A percentile compares a stretch with the other conserved stretches of the same genome.
These are phyloP conservation scores for Gentiana macrophylla DNA, from an alignment of 257 asterid genomes.

Conservation along the genomic window DNA sequence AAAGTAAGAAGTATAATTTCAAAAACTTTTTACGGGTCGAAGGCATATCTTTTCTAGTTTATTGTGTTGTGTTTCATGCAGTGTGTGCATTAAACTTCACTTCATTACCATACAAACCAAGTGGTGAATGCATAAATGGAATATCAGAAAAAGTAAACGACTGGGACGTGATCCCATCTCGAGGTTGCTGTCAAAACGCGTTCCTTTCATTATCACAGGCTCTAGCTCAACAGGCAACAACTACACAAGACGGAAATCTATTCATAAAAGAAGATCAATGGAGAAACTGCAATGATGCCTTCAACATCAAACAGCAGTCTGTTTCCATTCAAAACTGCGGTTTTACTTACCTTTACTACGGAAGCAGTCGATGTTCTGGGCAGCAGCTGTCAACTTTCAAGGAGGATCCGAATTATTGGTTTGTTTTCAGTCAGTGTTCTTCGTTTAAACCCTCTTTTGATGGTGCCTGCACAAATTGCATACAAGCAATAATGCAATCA, in stretches of 20 bases:
- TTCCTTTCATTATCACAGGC: slow-evolving; percentile 35
- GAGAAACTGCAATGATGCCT: slow-evolving; percentile 26
- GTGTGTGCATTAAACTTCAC: slow-evolving; percentile 51
- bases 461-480: slow-evolving; percentile 37
- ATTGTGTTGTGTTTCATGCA: slow-evolving; percentile 12
- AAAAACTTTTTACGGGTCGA: too few relatives aligned
- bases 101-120: slow-evolving; percentile 39
- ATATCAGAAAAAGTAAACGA: slow-evolving; percentile 20
- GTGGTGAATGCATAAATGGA: slow-evolving; percentile 44
- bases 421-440: slow-evolving; percentile 27
- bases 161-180: slow-evolving; percentile 43
- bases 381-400: slow-evolving; percentile 15
- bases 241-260: slow-evolving; percentile 14
- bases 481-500: slow-evolving; percentile 13
- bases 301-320: slow-evolving; percentile 25
- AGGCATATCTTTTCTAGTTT: neutral
- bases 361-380: slow-evolving; percentile 32
- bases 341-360: slow-evolving; percentile 25
- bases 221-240: slow-evolving; percentile 32
- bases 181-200: slow-evolving; percentile 55
- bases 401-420: slow-evolving; percentile 2
- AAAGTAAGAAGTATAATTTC: neutral
- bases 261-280: slow-evolving; percentile 36
- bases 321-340: slow-evolving; percentile 40
- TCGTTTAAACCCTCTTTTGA: slow-evolving; percentile 31